These are phyloP conservation scores for Phytopythium kandeliae DNA, from an alignment of 352 stramenopile species.

Conservation along the genomic window DNA sequence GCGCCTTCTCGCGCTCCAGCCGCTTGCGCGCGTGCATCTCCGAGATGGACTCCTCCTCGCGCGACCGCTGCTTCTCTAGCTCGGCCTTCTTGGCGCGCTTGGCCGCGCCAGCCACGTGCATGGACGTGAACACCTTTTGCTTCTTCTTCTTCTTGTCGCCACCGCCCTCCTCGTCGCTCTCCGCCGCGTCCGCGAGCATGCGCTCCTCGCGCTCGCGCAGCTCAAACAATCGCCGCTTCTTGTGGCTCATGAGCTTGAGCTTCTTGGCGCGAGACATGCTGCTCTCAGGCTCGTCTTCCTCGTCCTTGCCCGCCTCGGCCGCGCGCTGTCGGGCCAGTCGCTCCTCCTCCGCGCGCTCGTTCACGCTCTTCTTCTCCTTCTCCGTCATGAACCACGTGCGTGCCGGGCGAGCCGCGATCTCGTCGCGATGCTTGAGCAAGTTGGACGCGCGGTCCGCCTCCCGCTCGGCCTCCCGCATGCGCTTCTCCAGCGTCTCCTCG, in stretches of 20 bases:
- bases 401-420: slow-evolving; percentile 83
- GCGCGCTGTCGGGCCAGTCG: slow-evolving; percentile 26
- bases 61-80: slow-evolving; percentile 38
- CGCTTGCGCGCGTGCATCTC: slow-evolving; percentile 77
- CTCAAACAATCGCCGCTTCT: slow-evolving; percentile 80
- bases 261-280: slow-evolving; percentile 61
- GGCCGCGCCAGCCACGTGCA: slow-evolving; percentile 68
- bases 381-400: slow-evolving; percentile 92
- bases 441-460: slow-evolving; percentile 88
- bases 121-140: slow-evolving; percentile 75
- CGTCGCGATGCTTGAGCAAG: slow-evolving; percentile 86
- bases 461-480: slow-evolving; percentile 86
- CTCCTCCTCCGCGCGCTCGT: slow-evolving; percentile 61
- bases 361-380: slow-evolving; percentile 84
- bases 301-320: slow-evolving; percentile 21
- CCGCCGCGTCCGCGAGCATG: slow-evolving; percentile 58
- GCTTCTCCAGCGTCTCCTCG: slow-evolving; percentile 87
- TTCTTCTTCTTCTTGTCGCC: slow-evolving; percentile 32
- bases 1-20: slow-evolving; percentile 70
- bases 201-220: slow-evolving; percentile 79
- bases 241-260: slow-evolving; percentile 85
- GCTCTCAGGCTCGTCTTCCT: slow-evolving; percentile 23
- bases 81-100: slow-evolving; percentile 81
- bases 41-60: slow-evolving; percentile 75
- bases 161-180: slow-evolving; percentile 33